Evolutionary conservation across 176 grass and related monocot species (phyloP), one percentile per base, ranked within the genome.

Genomic region (Rhynchospora breviuscula): DNA sequence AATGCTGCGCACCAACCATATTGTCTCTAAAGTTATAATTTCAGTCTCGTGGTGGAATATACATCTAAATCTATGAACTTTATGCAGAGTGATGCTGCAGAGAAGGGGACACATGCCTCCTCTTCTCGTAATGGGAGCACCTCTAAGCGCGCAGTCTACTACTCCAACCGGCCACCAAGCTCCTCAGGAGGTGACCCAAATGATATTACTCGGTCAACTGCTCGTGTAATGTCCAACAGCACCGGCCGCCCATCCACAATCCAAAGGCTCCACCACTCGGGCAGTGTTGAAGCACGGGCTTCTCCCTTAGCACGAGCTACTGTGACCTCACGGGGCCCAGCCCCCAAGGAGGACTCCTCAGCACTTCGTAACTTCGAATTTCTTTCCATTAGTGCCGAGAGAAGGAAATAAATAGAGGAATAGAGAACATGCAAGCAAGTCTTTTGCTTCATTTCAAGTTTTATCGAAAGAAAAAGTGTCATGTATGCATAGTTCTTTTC

Each of bases 211-310:
- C 71, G 69, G 18, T 70, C 72, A 31, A 77, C 81, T 25, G 61
- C 85, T 31, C 82, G 90, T 29, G 54, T 75, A 40, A 70, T 88
- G 83, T 80, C 90, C 45, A 81, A 87, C 84, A 82, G 89, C 79
- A 88, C 86, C 62, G 68, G 85, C 85, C 94, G 91, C 45, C 87
- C 84, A 45, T 84, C 94, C 47, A 84, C 85, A 7, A n/a, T 73
- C 7, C 92, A 97, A 68, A 85, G 90, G 85, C 88, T 89, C 52
- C 94, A 94, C 83, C 92, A 89, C 45, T 87, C 92, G 15, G 90
- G 87, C 13, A 75, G 70, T 59, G 45, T 78, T 10, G 88, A 97
- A 47, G 89, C 88, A 10, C 85, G 88, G 75, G 81, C 87, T 17
- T 89, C 91, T 25, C 86, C 88, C 1, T 15, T 88, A 5, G 67